Evolutionary conservation across 2,329 filamentous ascomycete species (phyloP), one percentile per base, ranked within the genome.

Genomic region (Beauveria medogensis): DNA sequence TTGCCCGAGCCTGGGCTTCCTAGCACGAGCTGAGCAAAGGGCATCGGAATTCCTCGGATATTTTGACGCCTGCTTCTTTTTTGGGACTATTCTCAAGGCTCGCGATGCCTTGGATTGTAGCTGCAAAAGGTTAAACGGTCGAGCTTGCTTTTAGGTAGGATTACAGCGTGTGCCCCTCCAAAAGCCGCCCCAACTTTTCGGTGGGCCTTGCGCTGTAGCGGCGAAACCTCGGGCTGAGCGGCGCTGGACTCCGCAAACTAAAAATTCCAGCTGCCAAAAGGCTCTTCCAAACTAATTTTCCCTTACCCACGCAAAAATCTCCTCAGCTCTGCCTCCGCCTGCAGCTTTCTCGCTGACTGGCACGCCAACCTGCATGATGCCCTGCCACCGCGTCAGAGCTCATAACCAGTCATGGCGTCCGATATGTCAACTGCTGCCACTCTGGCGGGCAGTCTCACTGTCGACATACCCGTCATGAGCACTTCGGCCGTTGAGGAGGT

Each of bases 1-100:
- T 99, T 99, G 63, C 94, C 94, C 34, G 92, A 87, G 69, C 94
- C 94, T 7, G 94, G 94, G 66, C 92, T 93, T n/a, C 94, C 94
- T 68, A 96, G 86, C 43, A 96, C 86, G 48, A 97, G 86, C 77
- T 96, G 90, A 62, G 80, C 83, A 69, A 86, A 86, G 55, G 83
- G 82, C 83, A 86, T 86, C 30, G 12, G 3, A 5, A 28, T 12
- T 9, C 3, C 24, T 37, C 14, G 1, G 6, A 3, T 3, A 5
- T 37, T 16, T 20, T 0, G 12, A 4, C 2, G 10, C 24, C n/a
- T 9, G 10, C 5, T 47, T n/a, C 14, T 6, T 16, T 16, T 20
- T n/a, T 20, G 10, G 34, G 22, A 3, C 28, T 37, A 4, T 22
- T 8, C 8, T 43, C n/a, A 18, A 24, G n/a, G 18, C 16, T 8